Evolutionary conservation across 163 green algal species (phyloP), one percentile per base, ranked within the genome.

Genomic region (Coccomyxa subellipsoidea): DNA sequence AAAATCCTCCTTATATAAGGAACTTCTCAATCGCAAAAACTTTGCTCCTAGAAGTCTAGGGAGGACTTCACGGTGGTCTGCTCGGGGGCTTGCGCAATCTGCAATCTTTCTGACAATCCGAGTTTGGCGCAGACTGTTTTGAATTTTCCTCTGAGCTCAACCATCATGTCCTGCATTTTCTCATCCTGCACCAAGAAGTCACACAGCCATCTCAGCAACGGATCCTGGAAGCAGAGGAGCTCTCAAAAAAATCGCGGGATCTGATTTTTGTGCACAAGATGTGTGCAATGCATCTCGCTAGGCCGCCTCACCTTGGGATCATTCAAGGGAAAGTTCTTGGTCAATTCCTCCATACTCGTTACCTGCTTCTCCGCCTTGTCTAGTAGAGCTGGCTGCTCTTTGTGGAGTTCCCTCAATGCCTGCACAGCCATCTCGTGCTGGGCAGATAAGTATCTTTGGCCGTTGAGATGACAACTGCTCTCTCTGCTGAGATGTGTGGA

Each of bases 81-180:
- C 66, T 7, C 29, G 2, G 66, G 10, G 3, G 70, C 70, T 27
- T 7, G 12, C 25, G 76, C 76, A 69, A 12, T 12, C 38, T 80
- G 38, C 18, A 69, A 38, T 23, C 6, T 32, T 23, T 54, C 29
- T 69, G 38, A 8, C 83, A 82, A 79, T 9, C 82, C 80, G 0
- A 86, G 70, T 8, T 34, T 38, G 12, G 34, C 70, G 34, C 70
- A 31, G 32, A 39, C 47, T 27, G 85, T 76, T 80, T 91, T 92
- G 80, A 90, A 91, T 39, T 85, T 88, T 1, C 80, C 83, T 2
- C 85, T 47, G 78, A 92, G 59, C 0, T 76, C 73, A 9, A 86
- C 83, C 82, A 91, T 85, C 75, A 86, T 77, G 35, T 87, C 83
- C 47, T 90, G 87, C 80, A 92, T 80, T 38, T 78, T 47, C 77